Percentiles rank a stretch among this genome's conserved stretches.
phyloP scores from a whole-genome alignment of 1,284 basidiomycete genomes.

The Volvariella volvacea region DNA sequence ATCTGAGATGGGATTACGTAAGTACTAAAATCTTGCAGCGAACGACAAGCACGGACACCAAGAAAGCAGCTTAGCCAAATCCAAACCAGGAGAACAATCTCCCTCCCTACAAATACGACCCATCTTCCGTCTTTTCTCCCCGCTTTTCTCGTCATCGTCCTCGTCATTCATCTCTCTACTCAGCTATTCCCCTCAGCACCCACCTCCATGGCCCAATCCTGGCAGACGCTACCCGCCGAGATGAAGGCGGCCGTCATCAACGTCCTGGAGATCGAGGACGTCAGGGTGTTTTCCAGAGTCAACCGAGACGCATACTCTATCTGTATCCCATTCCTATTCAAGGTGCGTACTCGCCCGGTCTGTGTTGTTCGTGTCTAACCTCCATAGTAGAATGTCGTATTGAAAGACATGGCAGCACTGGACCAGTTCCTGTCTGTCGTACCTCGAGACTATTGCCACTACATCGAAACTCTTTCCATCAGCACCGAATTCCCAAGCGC shows the following conservation, averaged over 20 bases:
- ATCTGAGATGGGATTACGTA: too few species aligned
- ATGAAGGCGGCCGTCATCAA: constrained; percentile 55
- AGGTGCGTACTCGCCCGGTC: constrained; percentile 29
- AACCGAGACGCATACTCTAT: constrained; percentile 43
- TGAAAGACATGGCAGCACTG: constrained; percentile 39
- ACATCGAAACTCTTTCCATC: constrained; percentile 51
- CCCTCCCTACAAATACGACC: too few species aligned
- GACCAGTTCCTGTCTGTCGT: constrained; percentile 48
- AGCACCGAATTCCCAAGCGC: constrained; percentile 26
- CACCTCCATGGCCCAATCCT: constrained; percentile 19
- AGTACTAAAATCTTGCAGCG: too few species aligned
- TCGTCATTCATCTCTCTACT: too few species aligned
- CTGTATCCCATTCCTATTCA: constrained; percentile 55
- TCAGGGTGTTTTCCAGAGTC: constrained; percentile 35
- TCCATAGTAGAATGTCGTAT: constrained; percentile 37
- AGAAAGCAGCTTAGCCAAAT: too few species aligned
- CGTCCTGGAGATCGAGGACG: constrained; percentile 36
- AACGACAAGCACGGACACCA: too few species aligned
- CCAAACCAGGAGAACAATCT: too few species aligned
- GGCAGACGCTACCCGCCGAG: constrained; percentile 56
- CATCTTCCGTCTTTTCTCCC: too few species aligned
- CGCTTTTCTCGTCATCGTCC: too few species aligned
- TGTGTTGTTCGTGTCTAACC: constrained; percentile 8
- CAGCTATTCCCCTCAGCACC: too few species aligned
- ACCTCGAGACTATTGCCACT: constrained; percentile 43